Conservation (phyloP, 164 flowering plant species). For the Taxillus chinensis region DNA sequence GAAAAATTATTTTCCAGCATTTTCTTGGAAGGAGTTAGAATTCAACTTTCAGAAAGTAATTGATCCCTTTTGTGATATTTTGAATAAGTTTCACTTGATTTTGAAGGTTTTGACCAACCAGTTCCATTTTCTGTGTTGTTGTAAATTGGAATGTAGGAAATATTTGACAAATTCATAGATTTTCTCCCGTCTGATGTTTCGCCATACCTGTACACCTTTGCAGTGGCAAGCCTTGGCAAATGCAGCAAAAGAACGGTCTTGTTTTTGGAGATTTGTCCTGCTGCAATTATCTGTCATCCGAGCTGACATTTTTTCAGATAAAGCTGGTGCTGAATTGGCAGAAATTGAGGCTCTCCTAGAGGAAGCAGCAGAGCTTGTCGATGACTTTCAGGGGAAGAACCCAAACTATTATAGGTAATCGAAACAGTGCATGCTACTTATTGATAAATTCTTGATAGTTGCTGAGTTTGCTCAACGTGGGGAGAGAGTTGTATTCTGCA, state of each 20-base stretch:
- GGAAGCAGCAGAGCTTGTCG: constrained; percentile 98
- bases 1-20: no score
- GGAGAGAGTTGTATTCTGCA: no score
- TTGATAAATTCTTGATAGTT: no score
- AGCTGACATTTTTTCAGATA: constrained; percentile 65
- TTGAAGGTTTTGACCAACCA: no score
- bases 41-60: no score
- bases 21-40: no score
- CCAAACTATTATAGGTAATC: constrained; percentile 87
- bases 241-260: constrained; percentile 57
- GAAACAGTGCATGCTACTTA: background rate
- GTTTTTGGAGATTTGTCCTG: constrained; percentile 93
- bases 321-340: constrained; percentile 47
- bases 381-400: constrained; percentile 63
- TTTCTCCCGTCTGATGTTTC: background rate
- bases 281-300: constrained; percentile 55
- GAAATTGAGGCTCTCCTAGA: constrained; percentile 82
- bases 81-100: no score
- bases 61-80: no score
- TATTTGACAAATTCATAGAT: background rate
- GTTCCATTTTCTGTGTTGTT: no score
- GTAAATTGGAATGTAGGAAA: no score
- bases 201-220: background rate
- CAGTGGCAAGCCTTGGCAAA: constrained; percentile 90
- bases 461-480: no score